Base-by-base conservation (phyloP, 352 stramenopile genomes). In the Globisporangium perplexum region DNA sequence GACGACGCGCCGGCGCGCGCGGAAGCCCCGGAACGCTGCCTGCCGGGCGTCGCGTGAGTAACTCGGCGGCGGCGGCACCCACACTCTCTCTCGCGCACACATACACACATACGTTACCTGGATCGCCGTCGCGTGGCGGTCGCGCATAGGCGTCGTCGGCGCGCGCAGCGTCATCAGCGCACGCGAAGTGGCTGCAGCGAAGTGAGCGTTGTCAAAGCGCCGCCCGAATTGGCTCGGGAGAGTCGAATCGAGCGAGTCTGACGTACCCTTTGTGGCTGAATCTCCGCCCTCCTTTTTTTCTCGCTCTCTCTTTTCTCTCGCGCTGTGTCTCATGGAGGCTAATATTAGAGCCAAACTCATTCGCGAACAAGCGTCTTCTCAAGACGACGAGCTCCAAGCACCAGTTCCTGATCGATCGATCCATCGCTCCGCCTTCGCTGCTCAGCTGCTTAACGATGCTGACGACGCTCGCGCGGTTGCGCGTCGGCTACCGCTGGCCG, bases 1-100 rank as follows among this genome's bases (percentile, higher is more conserved):
- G 33, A 89, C 72, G 28, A 87, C 53, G 39, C 73, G 67, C 33
- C 44, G 47, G 18, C 75, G 73, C 35, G 66, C 57, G 38, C 75
- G 65, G 71, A 74, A 89, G 47, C 75, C 78, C 12, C 78, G 78
- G 56, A 83, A 86, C 28, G 46, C 59, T 33, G 65, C 44, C 73
- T 88, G 47, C 22, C 30, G 12, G 3, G 33, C 11, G 8, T 18
- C 30, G 7, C 51, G 20, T 52, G 28, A 56, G 33, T 39, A 33
- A 47, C 33, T 14, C 28, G 15, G n/a, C n/a, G n/a, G n/a, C n/a
- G n/a, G n/a, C n/a, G n/a, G n/a, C n/a, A n/a, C n/a, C n/a, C n/a
- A n/a, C 46, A 17, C 36, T 7, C 26, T n/a, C 26, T 23, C 31
- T 12, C 33, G 43, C 30, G 43, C 36, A 20, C 7, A 31, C 15